Conservation (phyloP, 257 asterid genomes). For the Thymus quinquecostatus region DNA sequence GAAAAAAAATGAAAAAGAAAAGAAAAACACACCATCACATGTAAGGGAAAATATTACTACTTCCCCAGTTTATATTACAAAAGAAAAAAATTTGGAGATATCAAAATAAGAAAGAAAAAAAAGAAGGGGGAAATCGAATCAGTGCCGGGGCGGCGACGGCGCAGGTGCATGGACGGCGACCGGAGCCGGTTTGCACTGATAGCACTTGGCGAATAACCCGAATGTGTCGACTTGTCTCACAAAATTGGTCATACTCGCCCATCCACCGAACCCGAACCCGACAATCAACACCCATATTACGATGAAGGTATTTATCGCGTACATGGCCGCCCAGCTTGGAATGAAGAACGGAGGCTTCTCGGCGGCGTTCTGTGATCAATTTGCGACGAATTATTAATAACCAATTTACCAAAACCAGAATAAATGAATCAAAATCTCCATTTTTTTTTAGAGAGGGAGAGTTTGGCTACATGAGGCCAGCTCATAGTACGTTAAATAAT, state of each 20-base stretch:
- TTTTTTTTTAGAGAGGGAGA: too few relatives aligned
- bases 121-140: neutral
- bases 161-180: slow-evolving; percentile 29
- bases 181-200: slow-evolving; percentile 66
- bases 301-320: slow-evolving; percentile 55
- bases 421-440: neutral
- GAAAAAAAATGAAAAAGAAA: slow-evolving; percentile 7
- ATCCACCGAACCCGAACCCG: slow-evolving; percentile 93
- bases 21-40: slow-evolving; percentile 36
- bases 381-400: too few relatives aligned
- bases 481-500: slow-evolving; percentile 18
- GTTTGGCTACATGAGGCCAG: neutral
- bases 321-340: slow-evolving; percentile 86
- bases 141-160: slow-evolving; percentile 37
- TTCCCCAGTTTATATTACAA: slow-evolving; percentile 51
- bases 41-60: slow-evolving; percentile 38
- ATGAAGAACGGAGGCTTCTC: slow-evolving; percentile 84
- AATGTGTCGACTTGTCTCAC: slow-evolving; percentile 69
- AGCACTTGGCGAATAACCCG: slow-evolving; percentile 82
- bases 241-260: slow-evolving; percentile 86
- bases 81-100: neutral
- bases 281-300: slow-evolving; percentile 64
- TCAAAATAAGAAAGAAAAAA: neutral
- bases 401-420: too few relatives aligned
- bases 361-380: slow-evolving; percentile 71